phyloP scores from a whole-genome alignment of 2,329 filamentous ascomycete species.

The Rhexocercosporidium sp. region DNA sequence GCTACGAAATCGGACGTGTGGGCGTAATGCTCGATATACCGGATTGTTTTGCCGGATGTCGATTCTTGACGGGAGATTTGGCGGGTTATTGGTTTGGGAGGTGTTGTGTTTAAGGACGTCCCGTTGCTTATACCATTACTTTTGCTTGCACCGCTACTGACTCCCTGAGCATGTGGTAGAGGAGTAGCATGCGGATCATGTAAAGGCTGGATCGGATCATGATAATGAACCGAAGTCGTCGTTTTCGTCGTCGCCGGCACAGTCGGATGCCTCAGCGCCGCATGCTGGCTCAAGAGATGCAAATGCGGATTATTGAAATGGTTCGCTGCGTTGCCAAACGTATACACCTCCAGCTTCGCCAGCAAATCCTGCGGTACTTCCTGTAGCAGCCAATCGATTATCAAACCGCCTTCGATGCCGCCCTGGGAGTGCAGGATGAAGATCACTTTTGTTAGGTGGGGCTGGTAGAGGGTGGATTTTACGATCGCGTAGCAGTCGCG shows the following conservation, averaged over 20 bases:
- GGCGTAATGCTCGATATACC: slow-evolving; percentile 81
- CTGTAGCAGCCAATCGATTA: slow-evolving; percentile 77
- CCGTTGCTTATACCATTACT: neutral
- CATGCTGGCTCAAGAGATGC: slow-evolving; percentile 51
- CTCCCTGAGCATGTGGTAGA: neutral
- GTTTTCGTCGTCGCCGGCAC: slow-evolving; percentile 46
- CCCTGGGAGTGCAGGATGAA: slow-evolving; percentile 81
- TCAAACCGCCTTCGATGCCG: slow-evolving; percentile 73
- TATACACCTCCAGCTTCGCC: slow-evolving; percentile 75
- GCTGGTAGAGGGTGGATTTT: slow-evolving; percentile 67
- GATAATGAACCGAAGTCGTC: slow-evolving; percentile 26
- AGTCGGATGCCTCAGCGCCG: slow-evolving; percentile 45
- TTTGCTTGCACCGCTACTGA: too few relatives aligned
- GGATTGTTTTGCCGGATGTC: slow-evolving; percentile 54
- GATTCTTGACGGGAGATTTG: slow-evolving; percentile 14
- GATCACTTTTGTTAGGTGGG: slow-evolving; percentile 69
- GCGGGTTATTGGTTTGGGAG: neutral
- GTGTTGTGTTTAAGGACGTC: neutral
- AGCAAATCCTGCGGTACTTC: slow-evolving; percentile 71
- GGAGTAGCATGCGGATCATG: neutral
- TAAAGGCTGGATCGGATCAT: slow-evolving; percentile 32
- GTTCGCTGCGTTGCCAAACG: slow-evolving; percentile 79
- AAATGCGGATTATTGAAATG: slow-evolving; percentile 80
- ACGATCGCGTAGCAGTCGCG: slow-evolving; percentile 65
- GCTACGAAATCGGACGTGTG: slow-evolving; percentile 77